Conservation (phyloP, 1,284 basidiomycete genomes). For the Schizophyllum commune region DNA sequence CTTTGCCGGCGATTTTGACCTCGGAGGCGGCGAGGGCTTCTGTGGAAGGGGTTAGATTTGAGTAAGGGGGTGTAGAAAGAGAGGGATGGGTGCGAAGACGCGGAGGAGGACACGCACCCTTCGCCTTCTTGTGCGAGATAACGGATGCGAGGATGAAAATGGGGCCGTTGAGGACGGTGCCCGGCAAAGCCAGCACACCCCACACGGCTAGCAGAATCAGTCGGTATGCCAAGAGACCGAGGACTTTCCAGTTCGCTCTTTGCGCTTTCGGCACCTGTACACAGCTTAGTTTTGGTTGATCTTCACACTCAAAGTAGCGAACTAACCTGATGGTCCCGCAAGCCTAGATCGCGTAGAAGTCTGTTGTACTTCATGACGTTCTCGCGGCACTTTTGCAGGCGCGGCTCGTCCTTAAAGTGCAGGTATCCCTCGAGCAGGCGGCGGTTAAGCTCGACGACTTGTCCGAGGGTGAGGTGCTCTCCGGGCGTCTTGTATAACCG, state of each 20-base stretch:
- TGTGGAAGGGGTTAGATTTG: constrained; percentile 25
- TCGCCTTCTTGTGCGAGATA: constrained; percentile 85
- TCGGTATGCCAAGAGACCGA: constrained; percentile 82
- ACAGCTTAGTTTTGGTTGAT: too few relatives aligned
- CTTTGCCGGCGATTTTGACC: constrained; percentile 91
- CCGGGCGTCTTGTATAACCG: constrained; percentile 93
- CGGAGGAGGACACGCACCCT: constrained; percentile 43
- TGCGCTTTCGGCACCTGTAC: constrained; percentile 70
- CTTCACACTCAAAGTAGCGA: constrained; percentile 2
- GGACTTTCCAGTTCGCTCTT: constrained; percentile 80
- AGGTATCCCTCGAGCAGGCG: constrained; percentile 92
- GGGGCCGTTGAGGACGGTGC: constrained; percentile 90
- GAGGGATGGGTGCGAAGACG: constrained; percentile 5
- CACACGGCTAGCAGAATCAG: constrained; percentile 76
- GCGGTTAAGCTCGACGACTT: constrained; percentile 94
- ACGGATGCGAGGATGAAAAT: constrained; percentile 91
- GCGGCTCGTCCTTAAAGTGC: constrained; percentile 90
- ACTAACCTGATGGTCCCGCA: constrained; percentile 90
- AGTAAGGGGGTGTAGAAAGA: constrained; percentile 4
- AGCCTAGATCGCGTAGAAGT: constrained; percentile 83
- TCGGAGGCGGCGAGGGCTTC: constrained; percentile 96
- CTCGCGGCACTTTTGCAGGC: constrained; percentile 72
- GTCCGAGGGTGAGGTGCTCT: constrained; percentile 88
- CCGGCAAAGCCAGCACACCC: constrained; percentile 85
- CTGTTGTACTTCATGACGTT: constrained; percentile 92